Evolutionary conservation across 306 rosid species (phyloP).

Genomic region (Dalbergia cultrata): DNA sequence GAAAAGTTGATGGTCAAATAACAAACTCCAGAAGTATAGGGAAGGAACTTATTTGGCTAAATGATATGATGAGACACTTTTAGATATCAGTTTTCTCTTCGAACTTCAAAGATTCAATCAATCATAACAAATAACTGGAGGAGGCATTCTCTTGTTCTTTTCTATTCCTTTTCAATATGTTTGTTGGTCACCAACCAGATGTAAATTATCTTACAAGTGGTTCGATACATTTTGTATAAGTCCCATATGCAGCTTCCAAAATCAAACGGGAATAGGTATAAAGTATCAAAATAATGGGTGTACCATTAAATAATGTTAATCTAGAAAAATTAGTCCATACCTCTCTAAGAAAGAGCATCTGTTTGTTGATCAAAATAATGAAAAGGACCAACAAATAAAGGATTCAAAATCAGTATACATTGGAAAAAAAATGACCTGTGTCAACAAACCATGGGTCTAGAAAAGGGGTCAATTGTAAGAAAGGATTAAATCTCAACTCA

Average conservation of each 20-base stretch:
- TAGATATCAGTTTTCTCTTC: neutral
- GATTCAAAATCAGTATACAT: too few relatives aligned
- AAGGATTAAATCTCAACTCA: constrained; percentile 19
- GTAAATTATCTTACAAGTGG: constrained; percentile 16
- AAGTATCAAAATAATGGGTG: too few relatives aligned
- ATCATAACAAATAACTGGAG: neutral
- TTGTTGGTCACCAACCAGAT: constrained; percentile 8
- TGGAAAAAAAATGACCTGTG: too few relatives aligned
- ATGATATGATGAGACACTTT: constrained; percentile 27
- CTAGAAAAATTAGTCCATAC: neutral
- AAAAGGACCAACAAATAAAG: neutral
- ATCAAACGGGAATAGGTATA: neutral
- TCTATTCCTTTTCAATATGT: neutral
- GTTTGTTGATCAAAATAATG: constrained; percentile 4
- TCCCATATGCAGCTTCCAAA: neutral
- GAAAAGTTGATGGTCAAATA: neutral
- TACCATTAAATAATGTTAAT: too few relatives aligned
- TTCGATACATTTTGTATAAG: neutral
- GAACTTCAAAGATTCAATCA: constrained; percentile 14
- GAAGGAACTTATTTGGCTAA: neutral
- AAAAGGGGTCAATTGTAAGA: constrained; percentile 3
- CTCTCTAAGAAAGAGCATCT: neutral
- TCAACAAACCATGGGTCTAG: too few relatives aligned
- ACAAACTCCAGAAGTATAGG: neutral
- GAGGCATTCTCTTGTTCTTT: neutral